Base-by-base conservation (phyloP, 2,329 filamentous ascomycete species). In the Paraphoma sp. region DNA sequence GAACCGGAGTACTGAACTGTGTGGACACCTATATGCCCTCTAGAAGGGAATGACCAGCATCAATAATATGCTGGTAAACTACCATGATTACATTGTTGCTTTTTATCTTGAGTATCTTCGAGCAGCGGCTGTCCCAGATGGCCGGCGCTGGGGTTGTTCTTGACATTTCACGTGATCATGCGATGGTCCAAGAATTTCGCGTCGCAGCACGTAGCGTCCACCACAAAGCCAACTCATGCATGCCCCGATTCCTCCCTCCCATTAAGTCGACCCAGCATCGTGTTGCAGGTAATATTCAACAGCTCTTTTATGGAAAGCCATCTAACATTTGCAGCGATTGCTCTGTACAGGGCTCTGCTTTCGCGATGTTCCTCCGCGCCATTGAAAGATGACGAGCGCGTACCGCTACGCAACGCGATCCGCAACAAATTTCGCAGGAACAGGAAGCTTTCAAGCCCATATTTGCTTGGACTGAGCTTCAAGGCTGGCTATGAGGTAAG, bases 321-420 rank as follows among this genome's bases (percentile, higher is more conserved):
- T 8, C 33, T 12, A 6, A 16, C 33, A 10, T 40, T 4, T 1
- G 5, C 53, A 89, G 88, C 86, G 70, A 83, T 91, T 60, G 88
- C 90, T 48, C 86, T 94, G 47, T 93, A 89, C 78, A 84, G 88
- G 60, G 87, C 89, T 36, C 84, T 94, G 53, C 78, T 92, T 50
- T 82, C 82, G 59, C 83, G 86, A 76, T 86, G 82, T 56, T 74
- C 79, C 30, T 79, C 75, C 41, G 76, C 89, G 33, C 77, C 82
- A 1, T 76, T 91, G 1, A 82, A 85, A 1, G 66, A 79, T 69
- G 78, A 85, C 45, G 68, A 84, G 16, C 69, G 68, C 54, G 76
- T 82, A 54, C 84, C 86, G 0, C 76, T 92, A 51, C 78, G 79
- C 49, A 81, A 84, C 53, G 77, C 90, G 4, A 78, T 92, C 45